These are phyloP conservation scores for Dillenia turbinata DNA, from an alignment of 164 flowering plant species.

Conservation along the genomic window DNA sequence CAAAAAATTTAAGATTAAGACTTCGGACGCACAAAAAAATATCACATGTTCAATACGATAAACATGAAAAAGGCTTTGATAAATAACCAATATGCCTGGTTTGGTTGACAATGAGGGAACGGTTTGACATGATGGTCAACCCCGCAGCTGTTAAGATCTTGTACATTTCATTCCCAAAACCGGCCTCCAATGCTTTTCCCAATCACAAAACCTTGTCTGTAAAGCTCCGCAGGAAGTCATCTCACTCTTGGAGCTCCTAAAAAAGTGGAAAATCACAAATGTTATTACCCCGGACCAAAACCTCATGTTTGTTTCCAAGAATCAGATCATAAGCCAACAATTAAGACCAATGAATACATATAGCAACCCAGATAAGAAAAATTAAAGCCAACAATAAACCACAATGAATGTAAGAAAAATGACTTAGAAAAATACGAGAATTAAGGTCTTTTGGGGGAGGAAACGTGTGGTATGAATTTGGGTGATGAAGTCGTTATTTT, in stretches of 20 bases:
- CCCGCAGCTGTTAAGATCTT: conserved; percentile 85
- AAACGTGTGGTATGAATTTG: too few relatives aligned
- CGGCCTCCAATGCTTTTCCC: conserved; percentile 97
- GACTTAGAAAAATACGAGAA: too few relatives aligned
- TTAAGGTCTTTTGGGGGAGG: too few relatives aligned
- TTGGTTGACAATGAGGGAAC: conserved; percentile 95
- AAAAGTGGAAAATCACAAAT: conserved; percentile 10
- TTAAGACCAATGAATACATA: neutral
- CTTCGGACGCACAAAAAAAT: too few relatives aligned
- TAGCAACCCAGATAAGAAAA: neutral
- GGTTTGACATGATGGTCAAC: conserved; percentile 80
- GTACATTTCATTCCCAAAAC: conserved; percentile 99
- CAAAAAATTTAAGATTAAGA: too few relatives aligned
- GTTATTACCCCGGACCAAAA: conserved; percentile 8
- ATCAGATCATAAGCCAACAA: too few relatives aligned
- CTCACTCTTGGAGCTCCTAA: conserved; percentile 80
- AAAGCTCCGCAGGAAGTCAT: conserved; percentile 72
- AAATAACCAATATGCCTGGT: conserved; percentile 99
- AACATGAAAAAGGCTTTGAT: conserved; percentile 51
- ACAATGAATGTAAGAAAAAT: too few relatives aligned
- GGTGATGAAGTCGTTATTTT: too few relatives aligned
- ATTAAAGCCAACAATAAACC: too few relatives aligned
- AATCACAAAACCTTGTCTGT: conserved; percentile 81
- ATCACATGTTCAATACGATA: too few relatives aligned
- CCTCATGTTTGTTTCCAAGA: neutral